Base-by-base conservation (phyloP, 2,329 filamentous ascomycete species). In the Stagonosporopsis cucurbitacearum region DNA sequence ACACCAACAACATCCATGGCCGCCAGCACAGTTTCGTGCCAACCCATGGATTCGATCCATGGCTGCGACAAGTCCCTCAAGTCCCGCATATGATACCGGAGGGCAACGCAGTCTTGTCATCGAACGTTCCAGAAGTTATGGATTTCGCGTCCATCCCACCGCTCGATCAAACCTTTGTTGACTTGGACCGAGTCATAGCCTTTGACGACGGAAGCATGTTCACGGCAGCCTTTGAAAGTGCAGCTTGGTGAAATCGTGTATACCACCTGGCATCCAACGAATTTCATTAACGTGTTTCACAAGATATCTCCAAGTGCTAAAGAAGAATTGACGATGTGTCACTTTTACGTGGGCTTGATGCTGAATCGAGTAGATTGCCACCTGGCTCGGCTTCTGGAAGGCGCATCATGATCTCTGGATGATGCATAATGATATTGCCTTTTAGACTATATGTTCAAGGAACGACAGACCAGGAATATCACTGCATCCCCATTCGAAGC, bases 141-240 rank as follows among this genome's bases (percentile, higher is more conserved):
- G 60, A 63, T 9, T 54, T 58, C 22, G 58, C 47, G 15, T 58
- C 56, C 2, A 49, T 63, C 13, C 45, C 60, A 12, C 59, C 62
- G 37, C 52, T 62, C 2, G 60, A 66, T 49, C 59, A 64, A 39
- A 49, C 58, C 15, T 66, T 60, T 22, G 50, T 62, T 6, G 56
- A 60, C 25, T 50, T 65, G 56, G 63, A 66, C 19, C 63, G 63
- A 4, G 49, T 66, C 17, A 66, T 66, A n/a, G 51, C 62, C 11
- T 64, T 66, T 25, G 63, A 66, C 13, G 63, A 65, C 19, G 62
- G 62, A n/a, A 66, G 63, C 40, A 66, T 64, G 62, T 66, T 66
- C 33, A 54, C 63, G 8, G 40, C 57, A 20, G 44, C 59, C 6
- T 53, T 58, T 9, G 60, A 63, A 9, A n/a, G 44, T 48, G 32